Evolutionary conservation across 2,329 filamentous ascomycete genomes (phyloP).

Genomic region (Sporothrix euskadiensis): DNA sequence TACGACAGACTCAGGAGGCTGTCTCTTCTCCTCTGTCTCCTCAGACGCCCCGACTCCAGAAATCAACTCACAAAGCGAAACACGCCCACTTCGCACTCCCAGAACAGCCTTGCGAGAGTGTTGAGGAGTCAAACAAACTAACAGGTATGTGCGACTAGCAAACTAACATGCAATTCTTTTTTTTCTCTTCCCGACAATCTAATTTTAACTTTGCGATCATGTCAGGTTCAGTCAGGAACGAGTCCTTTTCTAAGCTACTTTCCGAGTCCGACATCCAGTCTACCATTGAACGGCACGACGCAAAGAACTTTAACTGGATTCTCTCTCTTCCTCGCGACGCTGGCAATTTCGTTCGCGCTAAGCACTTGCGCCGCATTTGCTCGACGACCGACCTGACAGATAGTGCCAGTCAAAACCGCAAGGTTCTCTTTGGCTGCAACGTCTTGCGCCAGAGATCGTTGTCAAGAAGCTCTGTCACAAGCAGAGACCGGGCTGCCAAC

Average conservation of each 20-base stretch:
- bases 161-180: neutral
- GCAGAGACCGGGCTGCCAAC: conserved; percentile 39
- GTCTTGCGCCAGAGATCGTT: conserved; percentile 46
- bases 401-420: conserved; percentile 31
- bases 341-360: conserved; percentile 1
- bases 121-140: neutral
- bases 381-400: conserved; percentile 24
- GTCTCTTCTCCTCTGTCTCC: neutral
- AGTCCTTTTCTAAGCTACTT: conserved; percentile 23
- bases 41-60: neutral
- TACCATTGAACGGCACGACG: conserved; percentile 42
- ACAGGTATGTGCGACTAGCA: neutral
- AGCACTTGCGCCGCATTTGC: conserved; percentile 25
- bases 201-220: neutral
- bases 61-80: conserved; percentile 9
- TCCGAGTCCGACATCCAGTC: conserved; percentile 18
- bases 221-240: conserved; percentile 12
- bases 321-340: conserved; percentile 42
- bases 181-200: too few species aligned
- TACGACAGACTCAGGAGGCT: neutral
- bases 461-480: conserved; percentile 33
- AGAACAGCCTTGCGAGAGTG: neutral
- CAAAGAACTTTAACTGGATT: conserved; percentile 55
- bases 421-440: conserved; percentile 55
- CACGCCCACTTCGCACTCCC: conserved; percentile 26